Evolutionary conservation across 805 yeast genomes (phyloP).

Genomic region (Sugiyamaella boreocaroliniensis): DNA sequence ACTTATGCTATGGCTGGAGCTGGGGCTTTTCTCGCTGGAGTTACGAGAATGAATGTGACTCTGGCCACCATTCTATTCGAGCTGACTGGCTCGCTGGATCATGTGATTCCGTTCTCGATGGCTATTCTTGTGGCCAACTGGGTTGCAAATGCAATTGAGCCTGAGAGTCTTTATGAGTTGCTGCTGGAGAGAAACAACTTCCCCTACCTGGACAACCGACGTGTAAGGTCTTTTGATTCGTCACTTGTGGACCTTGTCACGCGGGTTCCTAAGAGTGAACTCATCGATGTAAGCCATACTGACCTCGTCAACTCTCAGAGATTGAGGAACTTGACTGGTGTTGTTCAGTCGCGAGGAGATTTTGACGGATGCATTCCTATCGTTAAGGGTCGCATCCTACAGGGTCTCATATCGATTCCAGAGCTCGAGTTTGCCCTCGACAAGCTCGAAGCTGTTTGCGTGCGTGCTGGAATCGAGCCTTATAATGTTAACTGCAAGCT

Average conservation of each 20-base stretch:
- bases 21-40: constrained; percentile 91
- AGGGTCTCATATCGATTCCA: constrained; percentile 45
- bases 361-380: constrained; percentile 50
- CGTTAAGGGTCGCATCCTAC: constrained; percentile 32
- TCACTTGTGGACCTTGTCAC: constrained; percentile 39
- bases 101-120: constrained; percentile 50
- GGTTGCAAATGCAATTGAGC: constrained; percentile 48
- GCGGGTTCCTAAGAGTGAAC: constrained; percentile 18
- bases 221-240: constrained; percentile 28
- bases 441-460: constrained; percentile 29
- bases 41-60: constrained; percentile 84
- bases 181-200: constrained; percentile 42
- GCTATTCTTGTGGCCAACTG: constrained; percentile 53
- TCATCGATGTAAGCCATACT: constrained; percentile 36
- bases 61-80: constrained; percentile 91
- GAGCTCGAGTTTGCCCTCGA: constrained; percentile 49
- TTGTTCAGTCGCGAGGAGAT: constrained; percentile 38
- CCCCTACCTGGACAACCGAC: constrained; percentile 47
- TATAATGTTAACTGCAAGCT: constrained; percentile 17
- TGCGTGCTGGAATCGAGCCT: constrained; percentile 13
- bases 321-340: constrained; percentile 33
- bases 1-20: constrained; percentile 95
- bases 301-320: constrained; percentile 31
- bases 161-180: constrained; percentile 44
- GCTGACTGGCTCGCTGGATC: constrained; percentile 49